A percentile compares a stretch with the other conserved stretches of the same genome.
These are phyloP conservation scores for Lentinula novae-zelandiae DNA, from an alignment of 1,284 basidiomycete species.

Conservation along the genomic window DNA sequence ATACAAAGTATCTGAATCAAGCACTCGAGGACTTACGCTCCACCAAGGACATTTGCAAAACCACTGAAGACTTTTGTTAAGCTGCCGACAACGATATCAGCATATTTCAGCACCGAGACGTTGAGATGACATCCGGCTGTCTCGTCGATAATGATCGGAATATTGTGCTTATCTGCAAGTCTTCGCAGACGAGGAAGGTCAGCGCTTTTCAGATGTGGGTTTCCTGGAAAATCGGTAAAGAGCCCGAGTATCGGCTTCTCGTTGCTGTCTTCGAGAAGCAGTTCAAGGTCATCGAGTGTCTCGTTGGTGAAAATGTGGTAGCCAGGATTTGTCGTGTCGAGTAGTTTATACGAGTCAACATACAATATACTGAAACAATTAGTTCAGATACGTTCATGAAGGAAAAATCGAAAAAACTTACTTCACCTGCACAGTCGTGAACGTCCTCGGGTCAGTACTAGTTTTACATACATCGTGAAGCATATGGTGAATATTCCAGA, in stretches of 20 bases:
- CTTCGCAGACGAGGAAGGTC: conserved; percentile 24
- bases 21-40: conserved; percentile 37
- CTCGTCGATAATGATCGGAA: conserved; percentile 63
- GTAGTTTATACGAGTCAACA: conserved; percentile 6
- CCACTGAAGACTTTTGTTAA: conserved; percentile 70
- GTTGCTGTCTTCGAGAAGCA: not conserved
- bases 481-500: conserved; percentile 41
- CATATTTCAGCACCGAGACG: conserved; percentile 57
- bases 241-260: not conserved
- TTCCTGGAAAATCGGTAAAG: conserved; percentile 9
- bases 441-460: not conserved
- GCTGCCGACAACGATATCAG: conserved; percentile 60
- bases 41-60: conserved; percentile 68
- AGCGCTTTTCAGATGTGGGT: conserved; percentile 1
- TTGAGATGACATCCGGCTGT: conserved; percentile 69
- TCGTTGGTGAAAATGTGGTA: conserved; percentile 6
- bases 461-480: conserved; percentile 10
- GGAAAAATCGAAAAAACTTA: not conserved
- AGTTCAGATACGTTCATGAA: not conserved
- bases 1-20: not conserved
- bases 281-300: conserved; percentile 2
- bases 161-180: conserved; percentile 55
- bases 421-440: conserved; percentile 18
- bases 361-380: conserved; percentile 2
- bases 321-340: not conserved